Evolutionary conservation across 1,284 basidiomycete genomes (phyloP), one percentile per base, ranked within the genome.

Genomic region (Exobasidium rhododendri): DNA sequence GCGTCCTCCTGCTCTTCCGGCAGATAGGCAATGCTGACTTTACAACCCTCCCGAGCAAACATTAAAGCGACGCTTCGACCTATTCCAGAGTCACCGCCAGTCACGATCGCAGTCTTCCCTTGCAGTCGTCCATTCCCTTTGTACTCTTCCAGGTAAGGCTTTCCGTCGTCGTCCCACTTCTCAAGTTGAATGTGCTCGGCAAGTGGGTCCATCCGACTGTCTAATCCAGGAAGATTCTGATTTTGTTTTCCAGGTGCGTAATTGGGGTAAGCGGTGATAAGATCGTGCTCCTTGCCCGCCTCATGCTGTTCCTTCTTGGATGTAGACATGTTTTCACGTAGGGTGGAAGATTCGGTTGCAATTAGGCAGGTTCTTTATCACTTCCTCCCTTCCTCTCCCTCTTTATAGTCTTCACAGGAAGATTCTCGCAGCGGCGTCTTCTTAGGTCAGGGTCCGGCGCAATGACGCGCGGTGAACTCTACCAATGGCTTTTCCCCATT

Each of bases 11-110:
- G 81, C 78, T 88, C 87, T 67, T 85, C 82, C 3, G 85, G 83
- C 1, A 88, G 82, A 76, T 87, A 84, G n/a, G 83, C 82, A 63
- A 88, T 85, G 0, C 86, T 86, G n/a, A 88, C 83, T 55, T 86
- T 85, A 14, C 84, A 83, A 1, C 87, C 87, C 73, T 88, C 86
- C 17, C 86, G 82, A 1, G 86, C 86, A 67, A 86, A 86, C 76
- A 85, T 82, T 62, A 86, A 82, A 7, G 86, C 86, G 1, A 84
- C 85, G 0, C 84, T 77, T 28, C 86, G 82, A 6, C 87, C 87
- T 56, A 88, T 87, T n/a, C 86, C 85, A 29, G 82, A 84, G 71
- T 86, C 84, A 30, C 82, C 84, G 35, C 83, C 82, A 4, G 83
- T 87, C 63, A 89, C 81, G 55, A 88, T 80, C 3, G 85, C 85